Base-by-base conservation (phyloP, 805 yeast genomes). In the Candida loeiensis region DNA sequence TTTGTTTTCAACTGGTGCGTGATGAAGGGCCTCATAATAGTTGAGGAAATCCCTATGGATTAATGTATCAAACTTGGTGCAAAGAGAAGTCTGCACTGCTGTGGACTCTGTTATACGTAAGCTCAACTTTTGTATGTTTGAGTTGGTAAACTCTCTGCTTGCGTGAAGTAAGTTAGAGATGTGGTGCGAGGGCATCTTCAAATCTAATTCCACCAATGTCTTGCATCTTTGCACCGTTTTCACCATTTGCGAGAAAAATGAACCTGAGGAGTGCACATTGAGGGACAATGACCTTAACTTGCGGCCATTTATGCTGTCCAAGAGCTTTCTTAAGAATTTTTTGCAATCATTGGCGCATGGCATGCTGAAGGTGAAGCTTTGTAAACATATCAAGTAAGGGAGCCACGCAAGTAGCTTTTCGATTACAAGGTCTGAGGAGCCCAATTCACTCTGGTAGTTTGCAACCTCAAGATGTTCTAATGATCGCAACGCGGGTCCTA, bases 41-140 rank as follows among this genome's bases (percentile, higher is more conserved):
- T 39, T 25, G 11, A 39, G 25, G 22, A 39, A 39, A 30, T 34
- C 42, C 11, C 42, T 14, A 34, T 39, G 42, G 20, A 39, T 39
- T 16, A 39, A 34, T 7, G 42, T 34, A 18, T 39, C 42, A 34
- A 32, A 39, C 33, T 39, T 39, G n/a, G 36, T 20, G 6, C 34
- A 37, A 3, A 27, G 33, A 8, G 34, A 13, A 4, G 18, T 27
- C 20, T 13, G 11, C 7, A 18, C 42, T 16, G 20, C 12, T 12
- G 16, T 25, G 2, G 29, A 11, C 18, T 33, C 27, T 12, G 20
- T 22, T 12, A 33, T 14, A 20, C 33, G 30, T 11, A 37, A 12
- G 3, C 19, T 27, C 36, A 39, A 32, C 13, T 24, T 19, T 16
- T 33, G 29, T 3, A 33, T 15, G 21, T 17, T 14, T 27, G 34